Evolutionary conservation across 345 rosid genomes (phyloP).

Genomic region (Linum trigynum): DNA sequence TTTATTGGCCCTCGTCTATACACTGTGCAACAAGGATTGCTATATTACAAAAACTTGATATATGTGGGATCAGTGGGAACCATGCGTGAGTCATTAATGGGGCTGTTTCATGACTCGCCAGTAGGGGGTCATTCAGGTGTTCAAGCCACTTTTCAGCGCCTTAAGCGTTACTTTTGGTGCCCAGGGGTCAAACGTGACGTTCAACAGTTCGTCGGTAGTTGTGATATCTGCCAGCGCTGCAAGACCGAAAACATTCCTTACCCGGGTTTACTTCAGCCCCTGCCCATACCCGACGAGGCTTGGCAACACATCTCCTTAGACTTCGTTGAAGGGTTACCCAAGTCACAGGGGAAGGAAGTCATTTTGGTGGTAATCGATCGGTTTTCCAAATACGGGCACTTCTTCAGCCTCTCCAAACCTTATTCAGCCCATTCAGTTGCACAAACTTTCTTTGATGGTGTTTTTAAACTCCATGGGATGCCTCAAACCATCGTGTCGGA

Average conservation of each 20-base stretch:
- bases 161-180: not conserved
- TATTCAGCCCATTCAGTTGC: not conserved
- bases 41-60: no score
- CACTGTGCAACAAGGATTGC: not conserved
- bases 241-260: no score
- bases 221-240: not conserved
- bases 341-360: not conserved
- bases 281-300: no score
- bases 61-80: not conserved
- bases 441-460: not conserved
- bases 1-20: no score
- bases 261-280: no score
- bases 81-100: not conserved
- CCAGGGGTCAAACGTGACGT: not conserved
- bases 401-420: not conserved
- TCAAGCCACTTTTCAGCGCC: not conserved
- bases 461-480: no score
- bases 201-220: not conserved
- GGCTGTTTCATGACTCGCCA: not conserved
- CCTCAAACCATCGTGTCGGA: no score
- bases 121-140: not conserved
- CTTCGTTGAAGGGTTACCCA: no score
- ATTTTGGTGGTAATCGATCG: slow-evolving; percentile 4
- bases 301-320: slow-evolving; percentile 1
- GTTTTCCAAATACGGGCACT: no score